Conservation (phyloP, 2,329 filamentous ascomycete genomes). For the Microsporum ferrugineum region DNA sequence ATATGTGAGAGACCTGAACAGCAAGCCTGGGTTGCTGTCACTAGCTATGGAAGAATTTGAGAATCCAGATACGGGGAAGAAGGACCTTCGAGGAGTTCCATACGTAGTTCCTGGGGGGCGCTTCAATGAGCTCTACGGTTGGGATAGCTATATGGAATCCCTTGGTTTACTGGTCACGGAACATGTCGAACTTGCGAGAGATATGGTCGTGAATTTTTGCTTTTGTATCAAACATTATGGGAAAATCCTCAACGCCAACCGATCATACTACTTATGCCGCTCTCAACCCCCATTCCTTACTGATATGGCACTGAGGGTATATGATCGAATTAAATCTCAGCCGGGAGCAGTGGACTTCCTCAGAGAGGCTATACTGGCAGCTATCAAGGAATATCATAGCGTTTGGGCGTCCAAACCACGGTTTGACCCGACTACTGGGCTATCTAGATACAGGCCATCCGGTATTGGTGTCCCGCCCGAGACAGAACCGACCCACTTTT, state of each 20-base stretch:
- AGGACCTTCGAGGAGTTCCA: constrained; percentile 65
- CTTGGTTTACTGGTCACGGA: constrained; percentile 78
- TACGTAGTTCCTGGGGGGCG: constrained; percentile 96
- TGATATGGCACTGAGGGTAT: constrained; percentile 90
- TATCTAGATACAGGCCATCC: constrained; percentile 75
- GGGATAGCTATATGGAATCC: constrained; percentile 99
- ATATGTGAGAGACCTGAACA: constrained; percentile 70
- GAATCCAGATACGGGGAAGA: constrained; percentile 56
- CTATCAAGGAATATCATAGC: constrained; percentile 91
- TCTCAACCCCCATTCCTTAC: constrained; percentile 96
- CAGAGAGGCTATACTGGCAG: constrained; percentile 65
- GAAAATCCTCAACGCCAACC: constrained; percentile 94
- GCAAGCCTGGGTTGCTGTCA: constrained; percentile 77
- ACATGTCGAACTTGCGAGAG: constrained; percentile 74
- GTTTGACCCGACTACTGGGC: constrained; percentile 61
- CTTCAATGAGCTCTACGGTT: constrained; percentile 97
- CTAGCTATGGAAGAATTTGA: constrained; percentile 71
- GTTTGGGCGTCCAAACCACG: constrained; percentile 76
- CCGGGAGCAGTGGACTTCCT: constrained; percentile 72
- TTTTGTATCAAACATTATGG: constrained; percentile 98
- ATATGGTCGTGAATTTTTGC: constrained; percentile 92
- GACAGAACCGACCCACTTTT: constrained; percentile 78
- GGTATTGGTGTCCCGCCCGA: constrained; percentile 81
- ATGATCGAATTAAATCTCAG: constrained; percentile 84
- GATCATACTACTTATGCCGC: constrained; percentile 86